Base-by-base conservation (phyloP, 75 land plant genomes). In the Selaginella tamariscina region DNA sequence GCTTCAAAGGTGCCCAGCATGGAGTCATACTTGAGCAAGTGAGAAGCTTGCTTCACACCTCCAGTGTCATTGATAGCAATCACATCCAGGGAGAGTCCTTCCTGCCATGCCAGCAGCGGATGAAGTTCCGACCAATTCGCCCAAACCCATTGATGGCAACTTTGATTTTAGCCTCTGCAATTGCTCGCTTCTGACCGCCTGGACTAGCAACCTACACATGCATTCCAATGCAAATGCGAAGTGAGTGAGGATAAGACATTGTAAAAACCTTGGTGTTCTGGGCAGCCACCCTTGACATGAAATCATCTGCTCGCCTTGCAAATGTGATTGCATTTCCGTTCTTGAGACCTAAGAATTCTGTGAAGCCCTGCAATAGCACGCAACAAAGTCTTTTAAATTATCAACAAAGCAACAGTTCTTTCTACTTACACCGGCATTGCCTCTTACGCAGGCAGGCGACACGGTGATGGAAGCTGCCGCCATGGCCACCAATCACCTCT, bases 61-160 rank as follows among this genome's bases (percentile, higher is more conserved):
- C 99, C 99, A 55, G 89, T 91, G 87, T 95, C 97, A 65, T 95
- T 95, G 80, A 95, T 91, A 71, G 83, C 99, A 32, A 91, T 71
- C 30, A 95, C 84, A 21, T 95, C 99, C 30, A 95, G 72, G 96
- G 99, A 15, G 96, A 90, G 80, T 95, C 87, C 83, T 90, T 83
- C 55, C 99, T 70, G 0, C 99, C 99, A 56, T 90, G 99, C 96
- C 91, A 95, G 77, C 99, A 95, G 56, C 96, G 78, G 71, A 95
- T 72, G 83, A 95, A 95, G 79, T 95, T 95, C 70, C 99, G 75
- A 2, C 99, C 99, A 59, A 95, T 95, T 11, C 99, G 77, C 21
- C 99, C 99, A 67, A 90, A 95, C 0, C 99, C 99, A 68, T 95
- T 95, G 71, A 95, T 95, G 30, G 99, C 99, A 20, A 95, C 99